A percentile compares a stretch with the other conserved stretches of the same genome.
Evolutionary conservation across 140 eudicot genomes (phyloP).

Genomic region (Bidens hawaiensis): DNA sequence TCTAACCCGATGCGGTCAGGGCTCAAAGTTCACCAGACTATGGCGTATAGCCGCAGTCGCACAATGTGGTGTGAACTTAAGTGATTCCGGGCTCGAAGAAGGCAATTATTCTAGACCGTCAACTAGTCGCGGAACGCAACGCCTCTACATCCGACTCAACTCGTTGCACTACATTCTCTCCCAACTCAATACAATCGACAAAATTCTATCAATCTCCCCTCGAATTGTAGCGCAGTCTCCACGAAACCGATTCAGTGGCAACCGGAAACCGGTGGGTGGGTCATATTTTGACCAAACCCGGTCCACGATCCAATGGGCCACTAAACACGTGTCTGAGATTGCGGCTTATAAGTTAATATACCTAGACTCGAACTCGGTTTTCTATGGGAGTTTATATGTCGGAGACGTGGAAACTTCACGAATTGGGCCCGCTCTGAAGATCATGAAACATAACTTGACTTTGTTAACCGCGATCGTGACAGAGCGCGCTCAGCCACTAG

Average conservation of each 20-base stretch:
- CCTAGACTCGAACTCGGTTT: slow-evolving; percentile 56
- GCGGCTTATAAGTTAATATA: slow-evolving; percentile 74
- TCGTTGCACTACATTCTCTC: slow-evolving; percentile 64
- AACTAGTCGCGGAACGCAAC: slow-evolving; percentile 91
- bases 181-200: slow-evolving; percentile 63
- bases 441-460: slow-evolving; percentile 65
- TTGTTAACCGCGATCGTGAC: slow-evolving; percentile 53
- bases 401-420: slow-evolving; percentile 45
- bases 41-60: slow-evolving; percentile 64
- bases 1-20: slow-evolving; percentile 58
- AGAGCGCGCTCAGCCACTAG: slow-evolving; percentile 61
- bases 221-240: slow-evolving; percentile 27
- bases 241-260: slow-evolving; percentile 18
- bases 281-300: slow-evolving; percentile 63
- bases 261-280: neutral
- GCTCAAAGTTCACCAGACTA: slow-evolving; percentile 52
- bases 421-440: slow-evolving; percentile 51
- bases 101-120: slow-evolving; percentile 54
- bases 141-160: slow-evolving; percentile 94
- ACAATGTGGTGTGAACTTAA: slow-evolving; percentile 37
- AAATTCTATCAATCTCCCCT: slow-evolving; percentile 50
- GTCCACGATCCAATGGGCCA: slow-evolving; percentile 40
- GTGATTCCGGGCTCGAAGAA: slow-evolving; percentile 19
- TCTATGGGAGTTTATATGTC: slow-evolving; percentile 58
- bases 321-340: slow-evolving; percentile 60